Conservation (phyloP, 2,329 filamentous ascomycete genomes). For the Orbilia ellipsospora region DNA sequence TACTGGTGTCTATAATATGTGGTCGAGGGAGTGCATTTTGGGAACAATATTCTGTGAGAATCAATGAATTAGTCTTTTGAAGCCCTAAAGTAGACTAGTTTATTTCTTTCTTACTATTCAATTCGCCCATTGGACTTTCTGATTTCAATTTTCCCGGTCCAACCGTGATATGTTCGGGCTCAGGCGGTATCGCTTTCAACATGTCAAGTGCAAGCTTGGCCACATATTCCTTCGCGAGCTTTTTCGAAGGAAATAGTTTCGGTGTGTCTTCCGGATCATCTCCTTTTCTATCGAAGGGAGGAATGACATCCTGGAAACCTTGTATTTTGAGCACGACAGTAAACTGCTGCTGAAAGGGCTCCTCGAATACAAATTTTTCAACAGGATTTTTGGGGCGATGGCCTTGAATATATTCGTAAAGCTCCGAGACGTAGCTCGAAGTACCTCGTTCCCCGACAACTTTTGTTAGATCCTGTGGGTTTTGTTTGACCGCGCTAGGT, state of each 20-base stretch:
- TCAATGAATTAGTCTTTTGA: neutral
- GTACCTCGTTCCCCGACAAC: constrained; percentile 42
- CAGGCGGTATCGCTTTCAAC: constrained; percentile 13
- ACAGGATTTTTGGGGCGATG: constrained; percentile 31
- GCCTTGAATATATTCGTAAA: constrained; percentile 53
- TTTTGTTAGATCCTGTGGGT: constrained; percentile 34
- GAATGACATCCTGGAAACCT: constrained; percentile 13
- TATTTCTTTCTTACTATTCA: constrained; percentile 33
- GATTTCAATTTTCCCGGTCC: constrained; percentile 36
- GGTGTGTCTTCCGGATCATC: constrained; percentile 26
- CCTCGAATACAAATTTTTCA: constrained; percentile 27
- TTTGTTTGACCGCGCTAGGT: constrained; percentile 26
- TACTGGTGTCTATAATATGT: constrained; percentile 47
- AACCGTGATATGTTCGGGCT: constrained; percentile 37
- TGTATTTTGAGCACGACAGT: constrained; percentile 32
- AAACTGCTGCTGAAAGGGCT: constrained; percentile 48
- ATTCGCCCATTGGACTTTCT: constrained; percentile 52
- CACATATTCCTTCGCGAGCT: constrained; percentile 47
- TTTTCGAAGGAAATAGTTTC: constrained; percentile 52
- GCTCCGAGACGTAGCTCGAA: constrained; percentile 44
- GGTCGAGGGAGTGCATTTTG: constrained; percentile 45
- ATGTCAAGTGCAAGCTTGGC: constrained; percentile 25
- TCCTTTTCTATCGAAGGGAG: constrained; percentile 34
- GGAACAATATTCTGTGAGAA: constrained; percentile 41
- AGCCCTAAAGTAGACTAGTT: neutral